phyloP scores from a whole-genome alignment of 2,329 filamentous ascomycete genomes.

The Pseudogymnoascus sp. region DNA sequence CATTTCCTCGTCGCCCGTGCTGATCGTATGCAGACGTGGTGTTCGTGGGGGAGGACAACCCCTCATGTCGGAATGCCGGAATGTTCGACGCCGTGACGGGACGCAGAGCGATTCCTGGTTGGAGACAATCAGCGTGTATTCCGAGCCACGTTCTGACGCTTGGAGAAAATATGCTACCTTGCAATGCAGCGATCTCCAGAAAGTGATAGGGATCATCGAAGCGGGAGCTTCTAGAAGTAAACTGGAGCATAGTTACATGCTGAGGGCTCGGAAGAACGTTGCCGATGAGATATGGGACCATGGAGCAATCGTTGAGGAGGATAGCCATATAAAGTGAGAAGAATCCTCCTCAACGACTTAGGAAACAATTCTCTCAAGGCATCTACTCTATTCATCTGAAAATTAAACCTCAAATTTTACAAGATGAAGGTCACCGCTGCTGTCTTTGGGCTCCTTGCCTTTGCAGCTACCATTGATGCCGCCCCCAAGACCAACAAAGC shows the following conservation, averaged over 20 bases:
- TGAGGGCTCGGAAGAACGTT: neutral
- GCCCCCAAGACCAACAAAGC: slow-evolving; percentile 14
- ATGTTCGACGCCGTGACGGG: neutral
- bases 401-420: neutral
- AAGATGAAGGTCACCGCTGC: slow-evolving; percentile 6
- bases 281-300: neutral
- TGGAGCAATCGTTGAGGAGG: neutral
- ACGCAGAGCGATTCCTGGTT: neutral
- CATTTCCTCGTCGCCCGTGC: neutral
- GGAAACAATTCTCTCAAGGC: neutral
- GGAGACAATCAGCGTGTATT: neutral
- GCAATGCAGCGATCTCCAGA: neutral
- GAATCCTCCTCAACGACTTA: neutral
- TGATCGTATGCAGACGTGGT: neutral
- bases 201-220: neutral
- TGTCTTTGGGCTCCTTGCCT: slow-evolving; percentile 10
- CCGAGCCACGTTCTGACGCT: neutral
- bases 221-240: neutral
- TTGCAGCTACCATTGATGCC: slow-evolving; percentile 5
- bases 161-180: neutral
- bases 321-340: neutral
- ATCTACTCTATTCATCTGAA: neutral
- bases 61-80: neutral
- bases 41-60: neutral
- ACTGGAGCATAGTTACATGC: neutral